A percentile compares a stretch with the other conserved stretches of the same genome.
Evolutionary conservation across 345 rosid species (phyloP).

Genomic region (Cardiospermum halicacabum): DNA sequence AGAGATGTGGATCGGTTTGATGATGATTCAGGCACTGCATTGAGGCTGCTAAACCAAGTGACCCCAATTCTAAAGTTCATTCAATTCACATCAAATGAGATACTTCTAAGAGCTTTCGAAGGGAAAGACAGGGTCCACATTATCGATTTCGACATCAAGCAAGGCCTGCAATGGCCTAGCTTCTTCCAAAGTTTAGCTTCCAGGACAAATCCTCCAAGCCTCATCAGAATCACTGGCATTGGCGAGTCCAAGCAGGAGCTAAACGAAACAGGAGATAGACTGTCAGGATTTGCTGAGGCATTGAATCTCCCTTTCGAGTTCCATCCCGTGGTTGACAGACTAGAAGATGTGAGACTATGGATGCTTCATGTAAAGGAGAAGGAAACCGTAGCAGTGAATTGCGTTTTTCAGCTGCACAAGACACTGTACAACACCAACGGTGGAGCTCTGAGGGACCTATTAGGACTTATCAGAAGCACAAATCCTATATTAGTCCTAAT

Average conservation of each 20-base stretch:
- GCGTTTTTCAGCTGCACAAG: slow-evolving; percentile 84
- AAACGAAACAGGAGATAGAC: slow-evolving; percentile 88
- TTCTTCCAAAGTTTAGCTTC: slow-evolving; percentile 90
- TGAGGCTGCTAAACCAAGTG: slow-evolving; percentile 85
- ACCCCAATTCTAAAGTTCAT: slow-evolving; percentile 87
- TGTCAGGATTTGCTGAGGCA: slow-evolving; percentile 71
- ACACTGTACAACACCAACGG: slow-evolving; percentile 65
- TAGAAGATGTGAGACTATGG: slow-evolving; percentile 97
- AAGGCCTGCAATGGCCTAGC: slow-evolving; percentile 98
- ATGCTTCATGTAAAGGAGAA: slow-evolving; percentile 98
- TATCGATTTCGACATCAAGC: slow-evolving; percentile 93
- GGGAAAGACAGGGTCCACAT: slow-evolving; percentile 92
- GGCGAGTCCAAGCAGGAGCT: slow-evolving; percentile 93
- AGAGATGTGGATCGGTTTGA: slow-evolving; percentile 69
- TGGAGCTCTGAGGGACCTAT: slow-evolving; percentile 64
- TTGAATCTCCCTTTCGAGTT: slow-evolving; percentile 86
- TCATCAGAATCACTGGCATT: slow-evolving; percentile 80
- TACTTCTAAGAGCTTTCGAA: slow-evolving; percentile 79
- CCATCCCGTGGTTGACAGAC: slow-evolving; percentile 90
- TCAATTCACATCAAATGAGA: slow-evolving; percentile 91
- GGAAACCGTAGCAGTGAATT: slow-evolving; percentile 76
- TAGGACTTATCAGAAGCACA: slow-evolving; percentile 81
- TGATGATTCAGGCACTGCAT: slow-evolving; percentile 70
- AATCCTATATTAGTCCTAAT: slow-evolving; percentile 57
- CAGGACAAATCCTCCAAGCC: slow-evolving; percentile 71